These are phyloP conservation scores for Biscutella laevigata DNA, from an alignment of 441 rosid species.

Conservation along the genomic window DNA sequence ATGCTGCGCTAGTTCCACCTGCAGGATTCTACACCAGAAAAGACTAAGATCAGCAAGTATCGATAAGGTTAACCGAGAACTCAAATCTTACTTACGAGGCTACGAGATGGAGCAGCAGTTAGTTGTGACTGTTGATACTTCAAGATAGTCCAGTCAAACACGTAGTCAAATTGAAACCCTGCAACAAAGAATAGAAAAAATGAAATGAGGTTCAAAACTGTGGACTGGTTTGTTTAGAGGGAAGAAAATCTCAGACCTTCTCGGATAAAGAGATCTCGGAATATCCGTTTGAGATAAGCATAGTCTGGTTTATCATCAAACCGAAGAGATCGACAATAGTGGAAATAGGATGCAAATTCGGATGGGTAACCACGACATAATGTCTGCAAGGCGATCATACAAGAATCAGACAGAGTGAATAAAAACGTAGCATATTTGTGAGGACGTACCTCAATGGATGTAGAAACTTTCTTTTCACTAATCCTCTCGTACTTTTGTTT, in stretches of 20 bases:
- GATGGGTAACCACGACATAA: slow-evolving; percentile 92
- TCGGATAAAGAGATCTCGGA: slow-evolving; percentile 91
- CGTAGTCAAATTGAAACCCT: slow-evolving; percentile 97
- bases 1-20: slow-evolving; percentile 74
- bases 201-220: too few relatives aligned
- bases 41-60: too few relatives aligned
- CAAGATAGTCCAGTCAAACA: slow-evolving; percentile 96
- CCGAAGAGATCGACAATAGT: slow-evolving; percentile 81
- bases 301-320: slow-evolving; percentile 98
- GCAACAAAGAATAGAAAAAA: too few relatives aligned
- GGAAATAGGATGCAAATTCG: slow-evolving; percentile 96
- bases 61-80: too few relatives aligned
- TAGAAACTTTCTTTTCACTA: slow-evolving; percentile 80
- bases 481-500: slow-evolving; percentile 89
- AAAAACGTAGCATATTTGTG: too few relatives aligned
- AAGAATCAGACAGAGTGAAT: too few relatives aligned
- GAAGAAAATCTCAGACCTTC: too few relatives aligned
- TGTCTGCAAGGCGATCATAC: slow-evolving; percentile 41
- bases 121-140: slow-evolving; percentile 93
- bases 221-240: too few relatives aligned
- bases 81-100: slow-evolving; percentile 44
- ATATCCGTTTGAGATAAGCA: slow-evolving; percentile 76
- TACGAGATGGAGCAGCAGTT: slow-evolving; percentile 63
- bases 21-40: too few relatives aligned
- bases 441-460: slow-evolving; percentile 93